phyloP scores from a whole-genome alignment of 2,329 filamentous ascomycete genomes.

The Lasiodiplodia sp. region DNA sequence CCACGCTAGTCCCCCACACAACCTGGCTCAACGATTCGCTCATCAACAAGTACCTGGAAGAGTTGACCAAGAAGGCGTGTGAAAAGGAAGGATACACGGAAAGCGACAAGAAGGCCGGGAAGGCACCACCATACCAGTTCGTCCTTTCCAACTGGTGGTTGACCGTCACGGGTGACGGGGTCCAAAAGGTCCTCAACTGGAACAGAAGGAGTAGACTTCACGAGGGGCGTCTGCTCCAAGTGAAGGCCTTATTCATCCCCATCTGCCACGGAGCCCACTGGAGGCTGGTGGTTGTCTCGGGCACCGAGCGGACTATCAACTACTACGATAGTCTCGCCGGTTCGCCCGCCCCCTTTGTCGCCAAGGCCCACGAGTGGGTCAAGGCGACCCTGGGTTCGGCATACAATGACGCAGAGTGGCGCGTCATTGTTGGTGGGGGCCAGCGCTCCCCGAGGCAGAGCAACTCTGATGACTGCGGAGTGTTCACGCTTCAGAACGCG shows the following conservation, averaged over 20 bases:
- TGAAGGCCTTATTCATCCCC: slow-evolving; percentile 73
- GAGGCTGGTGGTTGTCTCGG: slow-evolving; percentile 74
- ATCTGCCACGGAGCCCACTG: slow-evolving; percentile 72
- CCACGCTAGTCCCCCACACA: slow-evolving; percentile 30
- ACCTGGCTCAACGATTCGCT: slow-evolving; percentile 80
- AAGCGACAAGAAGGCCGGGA: slow-evolving; percentile 63
- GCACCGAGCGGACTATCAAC: slow-evolving; percentile 65
- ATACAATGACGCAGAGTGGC: slow-evolving; percentile 69
- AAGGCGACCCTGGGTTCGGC: slow-evolving; percentile 62
- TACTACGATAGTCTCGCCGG: slow-evolving; percentile 72
- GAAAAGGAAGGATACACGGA: slow-evolving; percentile 58
- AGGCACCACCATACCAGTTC: slow-evolving; percentile 69
- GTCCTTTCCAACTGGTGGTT: slow-evolving; percentile 62
- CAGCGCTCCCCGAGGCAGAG: slow-evolving; percentile 62
- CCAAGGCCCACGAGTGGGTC: slow-evolving; percentile 46
- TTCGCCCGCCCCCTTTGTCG: slow-evolving; percentile 44
- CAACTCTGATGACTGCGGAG: slow-evolving; percentile 78
- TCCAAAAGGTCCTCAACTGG: slow-evolving; percentile 60
- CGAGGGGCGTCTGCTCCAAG: slow-evolving; percentile 59
- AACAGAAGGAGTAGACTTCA: slow-evolving; percentile 46
- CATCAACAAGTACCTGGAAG: slow-evolving; percentile 70
- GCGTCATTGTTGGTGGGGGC: slow-evolving; percentile 52
- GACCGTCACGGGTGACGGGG: slow-evolving; percentile 55
- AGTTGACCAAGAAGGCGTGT: slow-evolving; percentile 68
- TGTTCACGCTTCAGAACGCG: slow-evolving; percentile 77